A percentile compares a stretch with the other conserved stretches of the same genome.
Conservation (phyloP, 192 early-diverging fungal species). For the Chytriomyces confervae region DNA sequence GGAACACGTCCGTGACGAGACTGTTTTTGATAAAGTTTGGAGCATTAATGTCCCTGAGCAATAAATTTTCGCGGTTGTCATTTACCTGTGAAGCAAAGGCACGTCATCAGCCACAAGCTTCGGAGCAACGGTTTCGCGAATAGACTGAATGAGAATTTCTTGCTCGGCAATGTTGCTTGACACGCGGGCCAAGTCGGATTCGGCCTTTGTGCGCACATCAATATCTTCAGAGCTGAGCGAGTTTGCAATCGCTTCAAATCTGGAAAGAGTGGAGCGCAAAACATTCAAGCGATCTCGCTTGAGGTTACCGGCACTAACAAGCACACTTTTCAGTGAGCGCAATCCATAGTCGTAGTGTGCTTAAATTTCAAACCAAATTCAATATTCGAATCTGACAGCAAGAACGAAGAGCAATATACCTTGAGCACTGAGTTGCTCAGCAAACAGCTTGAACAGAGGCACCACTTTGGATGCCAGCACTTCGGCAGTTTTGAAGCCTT, state of each 20-base stretch:
- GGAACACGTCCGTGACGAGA: slow-evolving; percentile 93
- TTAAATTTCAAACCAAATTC: slow-evolving; percentile 25
- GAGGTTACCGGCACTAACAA: slow-evolving; percentile 98
- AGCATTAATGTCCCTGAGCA: too few relatives aligned
- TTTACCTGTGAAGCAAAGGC: slow-evolving; percentile 73
- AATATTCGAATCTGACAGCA: background rate
- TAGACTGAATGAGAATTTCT: slow-evolving; percentile 92
- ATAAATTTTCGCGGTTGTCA: slow-evolving; percentile 10
- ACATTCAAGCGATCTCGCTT: slow-evolving; percentile 80
- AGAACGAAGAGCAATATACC: background rate
- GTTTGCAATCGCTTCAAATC: slow-evolving; percentile 55
- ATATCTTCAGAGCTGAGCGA: slow-evolving; percentile 37
- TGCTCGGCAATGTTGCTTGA: slow-evolving; percentile 82
- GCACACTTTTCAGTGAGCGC: slow-evolving; percentile 96
- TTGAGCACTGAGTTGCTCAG: slow-evolving; percentile 93
- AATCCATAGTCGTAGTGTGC: slow-evolving; percentile 99
- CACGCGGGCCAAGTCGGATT: slow-evolving; percentile 52
- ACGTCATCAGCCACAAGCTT: slow-evolving; percentile 99
- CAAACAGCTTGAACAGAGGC: slow-evolving; percentile 94
- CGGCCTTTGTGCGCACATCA: slow-evolving; percentile 41
- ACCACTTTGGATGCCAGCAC: slow-evolving; percentile 92
- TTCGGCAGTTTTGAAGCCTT: slow-evolving; percentile 98
- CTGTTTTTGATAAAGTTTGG: slow-evolving; percentile 42
- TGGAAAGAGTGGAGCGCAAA: slow-evolving; percentile 50
- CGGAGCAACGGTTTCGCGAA: slow-evolving; percentile 95